Base-by-base conservation (phyloP, 2,329 filamentous ascomycete species). In the Talaromyces rugulosus region DNA sequence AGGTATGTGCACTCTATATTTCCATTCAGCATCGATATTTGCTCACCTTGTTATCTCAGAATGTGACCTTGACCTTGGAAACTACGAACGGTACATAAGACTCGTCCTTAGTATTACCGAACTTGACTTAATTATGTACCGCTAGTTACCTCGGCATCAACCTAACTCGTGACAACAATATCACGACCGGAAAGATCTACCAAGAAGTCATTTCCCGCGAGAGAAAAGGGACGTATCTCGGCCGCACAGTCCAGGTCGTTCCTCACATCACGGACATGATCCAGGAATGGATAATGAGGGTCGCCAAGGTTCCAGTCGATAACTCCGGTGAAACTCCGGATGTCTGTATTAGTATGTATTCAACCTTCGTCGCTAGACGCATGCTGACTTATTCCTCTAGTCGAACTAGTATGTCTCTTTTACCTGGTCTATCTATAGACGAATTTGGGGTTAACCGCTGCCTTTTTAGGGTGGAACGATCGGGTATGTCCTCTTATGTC, bases 121-220 rank as follows among this genome's bases (percentile, higher is more conserved):
- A 7, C 28, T 53, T 53, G 12, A 18, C 16, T 8, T 53, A 53
- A 53, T 31, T 28, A 16, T 4, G 12, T 30, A n/a, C 28, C 16
- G 28, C 27, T 23, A 84, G 89, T 51, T 96, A 96, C 74, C 87
- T 96, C 60, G 88, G 89, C 71, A 88, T 94, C 66, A 90, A 88
- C 60, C 83, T 98, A 64, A 91, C 87, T 8, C 83, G 88, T 64
- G 92, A 96, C 69, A 92, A 94, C 81, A 98, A 98, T 78, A 96
- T 99, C 77, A 99, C 95, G 3, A 96, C 94, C 5, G 95, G 95
- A 73, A 97, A 98, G 81, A 92, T 98, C 68, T 98, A 97, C 79
- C 84, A 91, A 72, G 87, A 90, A 70, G 93, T 97, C 59, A 92
- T 96, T 70, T 86, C 27, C 16, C 55, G 55, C 64, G 87, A 89